These are phyloP conservation scores for Blastocladiella britannica DNA, from an alignment of 192 early-diverging fungal species.

Conservation along the genomic window DNA sequence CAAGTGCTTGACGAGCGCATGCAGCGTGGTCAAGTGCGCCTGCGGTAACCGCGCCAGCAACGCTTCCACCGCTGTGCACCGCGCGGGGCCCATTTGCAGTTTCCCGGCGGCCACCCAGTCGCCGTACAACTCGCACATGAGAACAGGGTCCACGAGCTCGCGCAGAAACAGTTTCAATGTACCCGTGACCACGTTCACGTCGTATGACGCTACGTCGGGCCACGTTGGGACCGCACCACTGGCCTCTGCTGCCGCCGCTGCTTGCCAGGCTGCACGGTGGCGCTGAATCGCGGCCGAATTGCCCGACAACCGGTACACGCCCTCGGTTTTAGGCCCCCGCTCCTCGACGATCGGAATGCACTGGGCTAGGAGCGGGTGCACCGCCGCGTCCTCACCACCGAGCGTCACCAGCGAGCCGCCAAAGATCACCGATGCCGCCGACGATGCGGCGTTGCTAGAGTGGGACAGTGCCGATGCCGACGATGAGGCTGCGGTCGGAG, in stretches of 20 bases:
- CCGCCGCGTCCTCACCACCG: background rate
- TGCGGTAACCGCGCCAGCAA: background rate
- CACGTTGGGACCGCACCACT: background rate
- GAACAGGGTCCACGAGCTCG: background rate
- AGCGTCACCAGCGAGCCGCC: background rate
- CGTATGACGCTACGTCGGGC: background rate
- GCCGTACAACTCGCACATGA: background rate
- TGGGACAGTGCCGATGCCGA: background rate
- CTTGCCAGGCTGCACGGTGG: background rate
- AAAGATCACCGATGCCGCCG: background rate
- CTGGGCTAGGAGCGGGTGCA: background rate
- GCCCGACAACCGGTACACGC: background rate
- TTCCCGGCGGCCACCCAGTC: background rate
- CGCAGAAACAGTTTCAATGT: background rate
- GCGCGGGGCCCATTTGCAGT: background rate
- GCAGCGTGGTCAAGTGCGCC: background rate
- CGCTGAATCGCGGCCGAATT: background rate
- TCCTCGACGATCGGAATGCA: background rate
- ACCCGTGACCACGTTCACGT: background rate
- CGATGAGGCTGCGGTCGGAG: too few species aligned
- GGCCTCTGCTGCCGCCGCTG: too few species aligned
- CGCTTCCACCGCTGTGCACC: background rate
- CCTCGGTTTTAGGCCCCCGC: background rate
- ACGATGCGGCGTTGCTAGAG: background rate
- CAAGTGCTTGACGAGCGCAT: background rate